Evolutionary conservation across 2,329 filamentous ascomycete genomes (phyloP), one percentile per base, ranked within the genome.

Genomic region (Penicillium verrucosum): DNA sequence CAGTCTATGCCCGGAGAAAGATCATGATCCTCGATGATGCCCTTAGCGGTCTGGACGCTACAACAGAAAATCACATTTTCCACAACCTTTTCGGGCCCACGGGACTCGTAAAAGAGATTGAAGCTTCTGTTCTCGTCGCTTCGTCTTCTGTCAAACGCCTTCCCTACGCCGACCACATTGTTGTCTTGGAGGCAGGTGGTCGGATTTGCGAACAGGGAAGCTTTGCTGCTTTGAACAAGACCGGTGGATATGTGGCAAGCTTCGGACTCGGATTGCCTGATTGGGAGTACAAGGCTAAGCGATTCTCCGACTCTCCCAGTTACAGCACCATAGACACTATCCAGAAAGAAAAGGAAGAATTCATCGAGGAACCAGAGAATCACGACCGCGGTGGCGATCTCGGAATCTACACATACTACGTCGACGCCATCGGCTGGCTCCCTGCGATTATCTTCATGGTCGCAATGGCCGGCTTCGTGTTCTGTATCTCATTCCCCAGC

Each of bases 1-100:
- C 80, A 14, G 70, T 82, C 10, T 83, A 82, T 64, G 75, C 80
- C 21, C 74, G 77, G 43, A 75, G 75, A 47, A 73, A 77, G 36
- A 70, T 81, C 27, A 68, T 82, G 30, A 71, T 83, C 21, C 71
- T 83, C 12, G 81, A 82, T 60, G 80, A 82, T 60, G 75, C 78
- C 21, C 73, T 83, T n/a, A 80, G 77, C 56, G 80, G 80, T 3
- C 73, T 83, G 7, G 81, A 82, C 61, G 69, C 74, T 10, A 71
- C 76, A 16, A 82, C 80, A 0, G 79, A 81, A 54, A 77, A 79
- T 30, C 71, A 74, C 32, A 76, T 82, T 14, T 81, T 80, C 65
- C 71, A 78, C 57, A 73, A 70, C 46, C 65, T 82, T 0, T 70
- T 82, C 38, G 78, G 79, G 3, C 65, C 64, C 12, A 66, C 78